Evolutionary conservation across 2,329 filamentous ascomycete genomes (phyloP).

Genomic region (Aspergillus persii): DNA sequence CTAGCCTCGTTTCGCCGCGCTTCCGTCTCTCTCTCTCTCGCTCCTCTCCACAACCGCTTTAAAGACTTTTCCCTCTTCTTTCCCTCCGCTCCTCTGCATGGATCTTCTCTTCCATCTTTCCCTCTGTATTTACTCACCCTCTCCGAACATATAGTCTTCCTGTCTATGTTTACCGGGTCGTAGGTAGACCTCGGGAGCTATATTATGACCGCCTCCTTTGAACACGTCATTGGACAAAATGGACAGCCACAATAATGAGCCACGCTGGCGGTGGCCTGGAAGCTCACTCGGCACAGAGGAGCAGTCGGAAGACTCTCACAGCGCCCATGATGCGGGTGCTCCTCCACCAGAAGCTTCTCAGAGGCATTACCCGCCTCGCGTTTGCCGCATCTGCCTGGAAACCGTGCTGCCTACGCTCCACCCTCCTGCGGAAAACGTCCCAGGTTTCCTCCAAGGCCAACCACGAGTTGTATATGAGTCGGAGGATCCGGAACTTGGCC

Average conservation of each 20-base stretch:
- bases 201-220: conserved; percentile 9
- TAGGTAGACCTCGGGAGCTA: conserved; percentile 14
- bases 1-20: conserved; percentile 12
- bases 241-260: conserved; percentile 23
- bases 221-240: conserved; percentile 10
- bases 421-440: conserved; percentile 52
- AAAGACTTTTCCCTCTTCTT: conserved; percentile 16
- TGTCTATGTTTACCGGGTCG: conserved; percentile 11
- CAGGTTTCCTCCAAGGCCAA: conserved; percentile 55
- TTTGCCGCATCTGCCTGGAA: conserved; percentile 89
- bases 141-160: neutral
- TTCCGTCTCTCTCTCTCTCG: conserved; percentile 13
- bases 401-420: conserved; percentile 61
- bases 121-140: neutral
- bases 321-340: conserved; percentile 13
- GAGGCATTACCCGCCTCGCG: conserved; percentile 65
- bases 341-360: conserved; percentile 26
- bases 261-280: conserved; percentile 27
- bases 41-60: conserved; percentile 1
- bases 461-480: conserved; percentile 69
- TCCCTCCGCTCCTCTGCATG: conserved; percentile 1
- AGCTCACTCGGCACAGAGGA: conserved; percentile 9
- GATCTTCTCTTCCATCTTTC: neutral
- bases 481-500: conserved; percentile 68
- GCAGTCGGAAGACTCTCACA: conserved; percentile 9